Evolutionary conservation across 1,139 yeast species (phyloP).

Genomic region (Diutina pseudorugosa): DNA sequence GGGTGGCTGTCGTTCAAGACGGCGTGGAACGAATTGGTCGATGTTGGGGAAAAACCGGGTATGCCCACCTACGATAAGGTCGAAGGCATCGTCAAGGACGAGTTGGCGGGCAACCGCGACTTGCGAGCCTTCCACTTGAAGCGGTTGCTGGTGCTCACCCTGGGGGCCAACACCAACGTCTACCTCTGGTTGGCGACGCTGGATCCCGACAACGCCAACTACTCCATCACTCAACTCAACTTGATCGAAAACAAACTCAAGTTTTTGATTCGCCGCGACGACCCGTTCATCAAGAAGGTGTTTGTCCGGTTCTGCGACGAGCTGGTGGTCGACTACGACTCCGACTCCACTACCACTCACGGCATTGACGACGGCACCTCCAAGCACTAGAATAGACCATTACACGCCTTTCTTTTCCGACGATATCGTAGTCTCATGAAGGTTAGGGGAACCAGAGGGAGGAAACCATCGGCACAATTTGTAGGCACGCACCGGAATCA

Average conservation of each 20-base stretch:
- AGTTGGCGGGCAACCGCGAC: slow-evolving; percentile 6
- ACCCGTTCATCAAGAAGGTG: background rate
- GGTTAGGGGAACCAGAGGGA: no score
- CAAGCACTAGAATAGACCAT: background rate
- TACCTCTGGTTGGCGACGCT: background rate
- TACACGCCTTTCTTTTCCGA: background rate
- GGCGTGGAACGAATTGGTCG: slow-evolving; percentile 68
- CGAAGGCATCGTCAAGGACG: slow-evolving; percentile 8
- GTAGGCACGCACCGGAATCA: no score
- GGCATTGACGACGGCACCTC: background rate
- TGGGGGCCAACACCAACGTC: slow-evolving; percentile 47
- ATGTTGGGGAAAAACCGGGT: slow-evolving; percentile 29
- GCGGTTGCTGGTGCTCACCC: slow-evolving; percentile 44
- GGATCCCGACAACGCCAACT: background rate
- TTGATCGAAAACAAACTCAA: slow-evolving; percentile 3
- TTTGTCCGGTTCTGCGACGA: slow-evolving; percentile 1
- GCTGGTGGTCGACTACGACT: slow-evolving; percentile 1
- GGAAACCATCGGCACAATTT: no score
- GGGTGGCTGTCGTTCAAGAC: slow-evolving; percentile 65
- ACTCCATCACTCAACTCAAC: background rate
- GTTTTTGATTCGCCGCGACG: slow-evolving; percentile 4
- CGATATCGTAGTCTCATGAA: no score
- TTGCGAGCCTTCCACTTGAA: slow-evolving; percentile 16
- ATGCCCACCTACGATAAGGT: slow-evolving; percentile 7
- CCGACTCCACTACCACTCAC: background rate